A percentile compares a stretch with the other conserved stretches of the same genome.
phyloP scores from a whole-genome alignment of 2,329 filamentous ascomycete species.

The Monosporascus ibericus region DNA sequence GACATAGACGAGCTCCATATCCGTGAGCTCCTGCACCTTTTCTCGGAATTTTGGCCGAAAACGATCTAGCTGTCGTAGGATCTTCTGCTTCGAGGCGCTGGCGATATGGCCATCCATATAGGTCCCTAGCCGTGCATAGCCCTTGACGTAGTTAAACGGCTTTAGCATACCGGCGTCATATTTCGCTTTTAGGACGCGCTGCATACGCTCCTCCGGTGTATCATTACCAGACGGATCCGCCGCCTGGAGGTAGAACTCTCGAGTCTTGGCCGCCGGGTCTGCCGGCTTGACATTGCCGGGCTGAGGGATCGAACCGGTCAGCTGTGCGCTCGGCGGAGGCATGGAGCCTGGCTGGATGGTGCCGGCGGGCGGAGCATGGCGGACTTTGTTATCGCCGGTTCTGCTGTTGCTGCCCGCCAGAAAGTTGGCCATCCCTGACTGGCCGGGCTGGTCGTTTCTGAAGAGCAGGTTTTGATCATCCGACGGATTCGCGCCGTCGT shows the following conservation, averaged over 20 bases:
- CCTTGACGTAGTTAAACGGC: constrained; percentile 98
- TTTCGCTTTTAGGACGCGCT: constrained; percentile 88
- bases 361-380: constrained; percentile 24
- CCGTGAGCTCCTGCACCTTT: constrained; percentile 84
- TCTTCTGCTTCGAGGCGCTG: constrained; percentile 78
- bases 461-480: constrained; percentile 53
- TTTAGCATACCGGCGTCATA: constrained; percentile 92
- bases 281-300: constrained; percentile 55
- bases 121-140: constrained; percentile 80
- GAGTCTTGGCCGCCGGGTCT: constrained; percentile 65
- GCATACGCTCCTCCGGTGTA: constrained; percentile 90
- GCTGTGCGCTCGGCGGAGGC: constrained; percentile 42
- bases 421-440: constrained; percentile 43
- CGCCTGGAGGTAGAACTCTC: constrained; percentile 95
- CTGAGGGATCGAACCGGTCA: constrained; percentile 52
- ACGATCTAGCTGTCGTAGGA: constrained; percentile 81
- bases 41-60: constrained; percentile 95
- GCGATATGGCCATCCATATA: constrained; percentile 91
- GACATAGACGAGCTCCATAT: constrained; percentile 88
- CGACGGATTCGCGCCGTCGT: constrained; percentile 68
- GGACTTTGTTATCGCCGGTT: background rate
- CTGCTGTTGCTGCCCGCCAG: constrained; percentile 26
- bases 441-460: constrained; percentile 30
- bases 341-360: constrained; percentile 36
- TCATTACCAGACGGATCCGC: constrained; percentile 84